These are phyloP conservation scores for Schizochytrium sp. DNA, from an alignment of 108 stramenopile species.

Conservation along the genomic window DNA sequence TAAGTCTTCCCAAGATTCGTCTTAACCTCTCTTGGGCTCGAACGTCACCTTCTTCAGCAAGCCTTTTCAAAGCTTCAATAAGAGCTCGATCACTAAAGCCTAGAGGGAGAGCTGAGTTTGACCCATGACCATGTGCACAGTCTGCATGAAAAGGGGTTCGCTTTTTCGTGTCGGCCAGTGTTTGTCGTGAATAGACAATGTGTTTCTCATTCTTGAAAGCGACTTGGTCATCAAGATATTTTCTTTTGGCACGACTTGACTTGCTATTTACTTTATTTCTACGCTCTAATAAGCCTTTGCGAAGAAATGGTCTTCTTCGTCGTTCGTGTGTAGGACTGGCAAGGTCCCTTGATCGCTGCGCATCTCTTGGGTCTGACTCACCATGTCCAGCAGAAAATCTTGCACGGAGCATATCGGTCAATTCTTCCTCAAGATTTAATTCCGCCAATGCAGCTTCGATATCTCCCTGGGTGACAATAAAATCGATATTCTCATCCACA, in stretches of 20 bases:
- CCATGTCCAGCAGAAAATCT: too few species aligned
- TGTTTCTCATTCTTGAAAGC: not conserved
- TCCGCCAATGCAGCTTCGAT: slow-evolving; percentile 1
- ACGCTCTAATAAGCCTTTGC: not conserved
- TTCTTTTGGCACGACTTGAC: not conserved
- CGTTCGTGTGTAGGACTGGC: not conserved
- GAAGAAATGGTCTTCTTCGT: not conserved
- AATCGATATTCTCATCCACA: not conserved
- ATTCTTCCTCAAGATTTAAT: not conserved
- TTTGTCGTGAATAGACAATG: not conserved
- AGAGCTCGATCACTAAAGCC: not conserved
- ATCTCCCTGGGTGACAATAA: not conserved
- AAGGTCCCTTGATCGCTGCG: slow-evolving; percentile 2
- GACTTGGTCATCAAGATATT: slow-evolving; percentile 31
- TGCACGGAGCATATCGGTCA: not conserved
- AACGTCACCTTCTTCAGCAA: not conserved
- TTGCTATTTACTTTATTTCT: not conserved
- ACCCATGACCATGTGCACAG: not conserved
- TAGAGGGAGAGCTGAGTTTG: not conserved
- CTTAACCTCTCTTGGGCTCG: not conserved
- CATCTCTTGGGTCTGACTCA: slow-evolving; percentile 4
- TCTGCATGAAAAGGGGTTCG: not conserved
- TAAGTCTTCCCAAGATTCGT: not conserved
- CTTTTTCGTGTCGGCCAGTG: not conserved
- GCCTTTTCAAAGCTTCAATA: not conserved